Evolutionary conservation across 306 rosid genomes (phyloP).

Genomic region (Lathyrus tuberosus): DNA sequence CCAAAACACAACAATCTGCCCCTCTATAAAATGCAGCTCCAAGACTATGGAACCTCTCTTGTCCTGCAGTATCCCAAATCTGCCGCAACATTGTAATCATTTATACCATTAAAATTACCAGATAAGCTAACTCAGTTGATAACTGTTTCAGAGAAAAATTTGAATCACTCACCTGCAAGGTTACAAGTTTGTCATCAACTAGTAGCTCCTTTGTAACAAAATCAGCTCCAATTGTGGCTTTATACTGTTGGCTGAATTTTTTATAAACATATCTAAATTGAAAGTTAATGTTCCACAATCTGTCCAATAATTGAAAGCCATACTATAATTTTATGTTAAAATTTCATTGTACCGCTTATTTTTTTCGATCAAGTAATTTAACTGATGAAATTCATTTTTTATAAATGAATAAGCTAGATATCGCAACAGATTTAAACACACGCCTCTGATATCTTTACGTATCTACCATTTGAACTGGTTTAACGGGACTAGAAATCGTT

Average conservation of each 20-base stretch:
- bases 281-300: conserved; percentile 49
- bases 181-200: conserved; percentile 72
- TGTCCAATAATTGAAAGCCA: too few species aligned
- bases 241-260: conserved; percentile 74
- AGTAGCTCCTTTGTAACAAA: conserved; percentile 89
- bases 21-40: conserved; percentile 91
- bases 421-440: too few species aligned
- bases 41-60: conserved; percentile 85
- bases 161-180: conserved; percentile 69
- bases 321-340: not conserved
- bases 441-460: too few species aligned
- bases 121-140: too few species aligned
- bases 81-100: conserved; percentile 36
- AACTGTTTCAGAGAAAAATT: not conserved
- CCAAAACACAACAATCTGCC: conserved; percentile 92
- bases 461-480: too few species aligned
- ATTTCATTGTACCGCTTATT: not conserved
- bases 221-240: conserved; percentile 96
- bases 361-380: too few species aligned
- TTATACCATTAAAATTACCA: not conserved
- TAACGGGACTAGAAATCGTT: too few species aligned
- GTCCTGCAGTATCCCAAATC: conserved; percentile 99
- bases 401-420: too few species aligned
- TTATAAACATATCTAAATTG: conserved; percentile 70
- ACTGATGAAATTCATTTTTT: too few species aligned